These are phyloP conservation scores for Cryptococcus amylolentus DNA, from an alignment of 1,284 basidiomycete species.

Conservation along the genomic window DNA sequence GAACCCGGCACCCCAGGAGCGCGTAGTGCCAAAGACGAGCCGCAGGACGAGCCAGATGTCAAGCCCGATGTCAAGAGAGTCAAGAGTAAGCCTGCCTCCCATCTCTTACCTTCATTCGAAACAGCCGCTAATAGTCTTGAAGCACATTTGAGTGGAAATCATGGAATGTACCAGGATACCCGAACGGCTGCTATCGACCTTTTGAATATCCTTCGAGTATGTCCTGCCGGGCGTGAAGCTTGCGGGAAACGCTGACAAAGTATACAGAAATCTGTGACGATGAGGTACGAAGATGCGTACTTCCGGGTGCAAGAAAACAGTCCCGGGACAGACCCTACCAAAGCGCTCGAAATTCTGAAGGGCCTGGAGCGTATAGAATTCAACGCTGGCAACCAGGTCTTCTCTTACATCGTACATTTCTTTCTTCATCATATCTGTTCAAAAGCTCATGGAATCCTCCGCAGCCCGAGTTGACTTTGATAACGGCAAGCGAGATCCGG, in stretches of 20 bases:
- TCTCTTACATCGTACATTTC: conserved; percentile 41
- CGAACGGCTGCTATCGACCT: conserved; percentile 35
- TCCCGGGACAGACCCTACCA: conserved; percentile 28
- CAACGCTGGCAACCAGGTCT: conserved; percentile 42
- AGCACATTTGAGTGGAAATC: conserved; percentile 9
- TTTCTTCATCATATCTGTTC: background rate
- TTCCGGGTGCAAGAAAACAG: conserved; percentile 32
- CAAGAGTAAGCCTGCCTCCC: conserved; percentile 8
- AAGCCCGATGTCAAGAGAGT: conserved; percentile 8
- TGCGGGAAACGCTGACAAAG: background rate
- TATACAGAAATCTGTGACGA: conserved; percentile 26
- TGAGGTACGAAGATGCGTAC: conserved; percentile 33
- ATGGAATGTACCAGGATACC: conserved; percentile 27
- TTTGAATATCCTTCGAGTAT: conserved; percentile 31
- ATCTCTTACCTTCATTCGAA: background rate
- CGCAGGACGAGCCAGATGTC: conserved; percentile 1
- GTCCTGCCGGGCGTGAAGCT: background rate
- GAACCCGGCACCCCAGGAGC: conserved; percentile 7
- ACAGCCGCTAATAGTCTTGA: background rate
- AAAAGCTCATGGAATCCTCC: background rate
- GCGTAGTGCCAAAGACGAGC: conserved; percentile 13
- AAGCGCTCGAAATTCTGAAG: conserved; percentile 39
- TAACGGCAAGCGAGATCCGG: conserved; percentile 31
- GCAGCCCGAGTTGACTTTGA: conserved; percentile 43
- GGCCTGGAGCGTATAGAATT: conserved; percentile 40